phyloP scores from a whole-genome alignment of 306 rosid genomes.

The Cicer chorassanicum region DNA sequence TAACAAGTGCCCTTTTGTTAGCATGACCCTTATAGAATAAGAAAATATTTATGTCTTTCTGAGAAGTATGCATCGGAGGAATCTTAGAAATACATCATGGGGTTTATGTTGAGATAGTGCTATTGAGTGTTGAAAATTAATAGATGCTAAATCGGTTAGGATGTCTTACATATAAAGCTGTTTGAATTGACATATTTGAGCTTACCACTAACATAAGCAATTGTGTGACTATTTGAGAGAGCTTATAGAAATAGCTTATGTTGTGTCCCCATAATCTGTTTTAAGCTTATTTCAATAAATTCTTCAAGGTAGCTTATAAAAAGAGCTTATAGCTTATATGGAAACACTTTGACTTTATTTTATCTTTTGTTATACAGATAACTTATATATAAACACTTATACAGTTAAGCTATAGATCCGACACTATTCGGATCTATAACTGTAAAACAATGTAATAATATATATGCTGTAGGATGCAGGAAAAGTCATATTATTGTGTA shows the following conservation, averaged over 20 bases:
- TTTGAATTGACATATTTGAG: too few relatives aligned
- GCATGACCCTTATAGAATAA: background rate
- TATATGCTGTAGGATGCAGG: slow-evolving; percentile 2
- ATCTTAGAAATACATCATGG: background rate
- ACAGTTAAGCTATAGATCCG: background rate
- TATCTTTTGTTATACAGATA: background rate
- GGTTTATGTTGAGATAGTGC: slow-evolving; percentile 13
- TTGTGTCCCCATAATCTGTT: background rate
- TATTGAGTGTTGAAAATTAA: background rate
- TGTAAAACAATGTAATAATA: background rate
- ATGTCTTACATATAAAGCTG: background rate
- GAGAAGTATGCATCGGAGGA: slow-evolving; percentile 19
- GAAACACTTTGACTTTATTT: background rate
- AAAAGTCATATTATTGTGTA: background rate
- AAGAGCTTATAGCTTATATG: background rate
- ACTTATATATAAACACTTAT: background rate
- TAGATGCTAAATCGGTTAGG: background rate
- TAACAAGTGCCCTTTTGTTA: too few relatives aligned
- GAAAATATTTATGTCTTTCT: slow-evolving; percentile 17
- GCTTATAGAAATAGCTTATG: too few relatives aligned
- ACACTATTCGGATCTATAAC: background rate
- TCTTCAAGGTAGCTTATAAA: background rate
- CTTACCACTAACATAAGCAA: too few relatives aligned
- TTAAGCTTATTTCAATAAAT: background rate
- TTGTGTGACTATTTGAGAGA: too few relatives aligned